phyloP scores from a whole-genome alignment of 2,329 filamentous ascomycete species.

The Aspergillus sp. region DNA sequence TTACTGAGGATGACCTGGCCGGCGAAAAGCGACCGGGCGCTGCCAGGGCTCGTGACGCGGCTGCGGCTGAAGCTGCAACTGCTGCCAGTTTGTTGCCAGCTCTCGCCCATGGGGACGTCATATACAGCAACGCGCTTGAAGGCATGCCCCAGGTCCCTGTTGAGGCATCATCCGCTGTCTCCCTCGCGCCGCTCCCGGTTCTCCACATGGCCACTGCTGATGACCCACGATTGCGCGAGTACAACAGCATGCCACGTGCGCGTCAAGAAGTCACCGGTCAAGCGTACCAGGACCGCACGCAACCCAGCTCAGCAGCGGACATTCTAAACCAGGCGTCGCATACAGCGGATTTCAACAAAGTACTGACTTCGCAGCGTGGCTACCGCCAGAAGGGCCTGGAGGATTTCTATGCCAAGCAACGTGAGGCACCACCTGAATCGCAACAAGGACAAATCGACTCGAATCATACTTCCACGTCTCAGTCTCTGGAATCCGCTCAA shows the following conservation, averaged over 20 bases:
- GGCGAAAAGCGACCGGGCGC: slow-evolving; percentile 94
- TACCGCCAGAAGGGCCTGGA: slow-evolving; percentile 73
- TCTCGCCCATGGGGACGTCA: slow-evolving; percentile 72
- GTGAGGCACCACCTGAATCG: slow-evolving; percentile 49
- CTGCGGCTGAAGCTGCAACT: slow-evolving; percentile 57
- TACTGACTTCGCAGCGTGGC: slow-evolving; percentile 68
- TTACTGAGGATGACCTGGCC: slow-evolving; percentile 91
- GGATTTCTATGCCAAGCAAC: slow-evolving; percentile 71
- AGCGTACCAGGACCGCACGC: slow-evolving; percentile 78
- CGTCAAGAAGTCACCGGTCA: slow-evolving; percentile 84
- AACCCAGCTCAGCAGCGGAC: slow-evolving; percentile 66
- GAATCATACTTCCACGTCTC: slow-evolving; percentile 25
- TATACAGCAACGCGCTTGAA: slow-evolving; percentile 72
- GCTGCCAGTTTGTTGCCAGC: slow-evolving; percentile 52
- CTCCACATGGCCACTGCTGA: slow-evolving; percentile 75
- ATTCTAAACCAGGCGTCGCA: slow-evolving; percentile 80
- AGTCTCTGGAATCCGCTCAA: slow-evolving; percentile 34
- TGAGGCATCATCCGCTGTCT: slow-evolving; percentile 57
- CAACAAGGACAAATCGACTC: slow-evolving; percentile 24
- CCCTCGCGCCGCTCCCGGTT: slow-evolving; percentile 67
- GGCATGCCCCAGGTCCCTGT: slow-evolving; percentile 61
- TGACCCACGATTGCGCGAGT: slow-evolving; percentile 69
- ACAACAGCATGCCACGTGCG: slow-evolving; percentile 72
- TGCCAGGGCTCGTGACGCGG: slow-evolving; percentile 76
- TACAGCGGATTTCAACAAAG: slow-evolving; percentile 83